Evolutionary conservation across 2,329 filamentous ascomycete genomes (phyloP).

Genomic region (Pseudocercospora fuligena): DNA sequence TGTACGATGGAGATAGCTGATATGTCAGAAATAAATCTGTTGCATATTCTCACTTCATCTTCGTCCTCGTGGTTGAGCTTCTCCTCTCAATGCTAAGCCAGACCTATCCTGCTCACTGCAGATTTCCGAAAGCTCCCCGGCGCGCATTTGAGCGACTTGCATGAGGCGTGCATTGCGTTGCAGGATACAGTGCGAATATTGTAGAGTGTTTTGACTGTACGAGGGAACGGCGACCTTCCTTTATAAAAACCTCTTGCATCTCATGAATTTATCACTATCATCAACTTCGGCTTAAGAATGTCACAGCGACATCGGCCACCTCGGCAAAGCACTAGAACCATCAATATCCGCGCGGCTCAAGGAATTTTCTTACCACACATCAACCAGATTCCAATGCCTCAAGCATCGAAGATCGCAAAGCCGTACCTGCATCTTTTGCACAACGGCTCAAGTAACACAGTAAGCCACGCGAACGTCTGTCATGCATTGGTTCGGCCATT

Average conservation of each 20-base stretch:
- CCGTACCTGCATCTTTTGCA: conserved; percentile 1
- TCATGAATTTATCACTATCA: background rate
- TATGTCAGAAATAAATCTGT: background rate
- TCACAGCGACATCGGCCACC: background rate
- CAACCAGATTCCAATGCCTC: background rate
- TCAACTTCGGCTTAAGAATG: background rate
- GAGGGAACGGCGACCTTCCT: background rate
- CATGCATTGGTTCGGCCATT: background rate
- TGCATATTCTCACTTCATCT: background rate
- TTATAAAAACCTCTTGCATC: background rate
- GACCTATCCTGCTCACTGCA: background rate
- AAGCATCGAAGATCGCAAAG: background rate
- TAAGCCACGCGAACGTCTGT: background rate
- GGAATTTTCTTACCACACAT: conserved; percentile 6
- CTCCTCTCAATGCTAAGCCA: background rate
- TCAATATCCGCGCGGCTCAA: background rate
- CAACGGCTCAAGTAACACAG: background rate
- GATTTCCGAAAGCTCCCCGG: background rate
- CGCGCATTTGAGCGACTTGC: background rate
- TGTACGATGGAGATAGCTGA: conserved; percentile 5
- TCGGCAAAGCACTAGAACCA: background rate
- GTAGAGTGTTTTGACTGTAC: background rate
- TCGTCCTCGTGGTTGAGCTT: background rate
- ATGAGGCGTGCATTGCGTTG: background rate
- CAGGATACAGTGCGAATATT: background rate